These are phyloP conservation scores for Aspergillus mulundensis DNA, from an alignment of 495 filamentous ascomycete genomes.

Conservation along the genomic window DNA sequence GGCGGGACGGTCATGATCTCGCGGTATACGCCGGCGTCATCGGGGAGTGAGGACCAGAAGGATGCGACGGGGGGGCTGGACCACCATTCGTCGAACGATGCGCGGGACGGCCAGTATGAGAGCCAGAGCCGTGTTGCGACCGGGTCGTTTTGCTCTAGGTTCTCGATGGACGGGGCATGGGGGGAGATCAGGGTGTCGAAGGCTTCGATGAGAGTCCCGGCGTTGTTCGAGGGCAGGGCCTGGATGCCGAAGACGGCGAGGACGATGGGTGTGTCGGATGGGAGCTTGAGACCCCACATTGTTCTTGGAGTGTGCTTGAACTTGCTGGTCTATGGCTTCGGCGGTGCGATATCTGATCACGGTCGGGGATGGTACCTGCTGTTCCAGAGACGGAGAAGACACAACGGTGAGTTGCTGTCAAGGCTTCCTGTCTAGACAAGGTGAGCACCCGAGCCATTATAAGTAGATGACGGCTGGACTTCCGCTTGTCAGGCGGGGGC, in stretches of 20 bases:
- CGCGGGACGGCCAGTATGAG: slow-evolving; percentile 14
- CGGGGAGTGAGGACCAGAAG: slow-evolving; percentile 25
- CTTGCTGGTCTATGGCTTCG: too few relatives aligned
- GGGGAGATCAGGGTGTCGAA: neutral
- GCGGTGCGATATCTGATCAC: too few relatives aligned
- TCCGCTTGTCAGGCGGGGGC: too few relatives aligned
- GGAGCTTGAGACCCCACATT: neutral
- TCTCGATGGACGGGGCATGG: slow-evolving; percentile 1
- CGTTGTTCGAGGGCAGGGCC: neutral
- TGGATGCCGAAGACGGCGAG: slow-evolving; percentile 20
- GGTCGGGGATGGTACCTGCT: too few relatives aligned
- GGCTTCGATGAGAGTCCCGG: slow-evolving; percentile 5
- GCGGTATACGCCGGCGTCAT: slow-evolving; percentile 26
- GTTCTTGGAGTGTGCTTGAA: neutral
- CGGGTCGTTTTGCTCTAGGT: slow-evolving; percentile 12
- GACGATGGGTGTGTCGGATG: slow-evolving; percentile 6
- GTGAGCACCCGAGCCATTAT: too few relatives aligned
- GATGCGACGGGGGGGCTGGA: slow-evolving; percentile 4
- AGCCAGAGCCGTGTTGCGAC: slow-evolving; percentile 13
- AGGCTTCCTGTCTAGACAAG: too few relatives aligned
- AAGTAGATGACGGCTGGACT: too few relatives aligned
- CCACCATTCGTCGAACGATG: slow-evolving; percentile 18
- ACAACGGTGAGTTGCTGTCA: too few relatives aligned
- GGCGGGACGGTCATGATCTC: slow-evolving; percentile 22
- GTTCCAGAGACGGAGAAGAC: too few relatives aligned